Conservation (phyloP, 1,139 yeast species). For the Geotrichum macrosporum region DNA sequence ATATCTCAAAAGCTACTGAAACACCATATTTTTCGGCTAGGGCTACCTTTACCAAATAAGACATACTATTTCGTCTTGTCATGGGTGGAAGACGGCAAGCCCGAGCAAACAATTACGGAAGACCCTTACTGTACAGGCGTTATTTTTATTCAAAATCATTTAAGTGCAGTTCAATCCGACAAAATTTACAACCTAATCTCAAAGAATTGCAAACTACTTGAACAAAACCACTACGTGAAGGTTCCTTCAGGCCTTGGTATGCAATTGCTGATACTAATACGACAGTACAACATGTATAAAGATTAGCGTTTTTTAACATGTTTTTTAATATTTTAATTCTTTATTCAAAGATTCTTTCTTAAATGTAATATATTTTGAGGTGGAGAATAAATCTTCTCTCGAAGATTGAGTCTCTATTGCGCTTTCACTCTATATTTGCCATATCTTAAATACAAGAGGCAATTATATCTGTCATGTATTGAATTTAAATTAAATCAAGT, state of each 20-base stretch:
- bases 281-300: slow-evolving; percentile 11
- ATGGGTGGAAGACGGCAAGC: slow-evolving; percentile 2
- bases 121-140: slow-evolving; percentile 6
- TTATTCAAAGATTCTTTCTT: too few relatives aligned
- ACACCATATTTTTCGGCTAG: slow-evolving; percentile 12
- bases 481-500: too few relatives aligned
- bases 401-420: too few relatives aligned
- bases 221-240: slow-evolving; percentile 1
- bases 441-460: too few relatives aligned
- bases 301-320: too few relatives aligned
- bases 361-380: too few relatives aligned
- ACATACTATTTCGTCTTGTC: slow-evolving; percentile 10
- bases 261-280: slow-evolving; percentile 10
- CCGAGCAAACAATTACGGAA: background rate
- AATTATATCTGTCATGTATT: too few relatives aligned
- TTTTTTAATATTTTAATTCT: too few relatives aligned
- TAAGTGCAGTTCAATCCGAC: slow-evolving; percentile 3
- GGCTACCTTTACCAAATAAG: slow-evolving; percentile 6
- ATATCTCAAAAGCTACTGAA: background rate
- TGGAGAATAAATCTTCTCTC: too few relatives aligned
- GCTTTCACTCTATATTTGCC: too few relatives aligned
- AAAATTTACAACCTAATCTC: background rate
- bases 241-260: slow-evolving; percentile 13
- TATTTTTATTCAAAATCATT: background rate
- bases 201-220: background rate